Percentiles rank a stretch among this genome's conserved stretches.
Evolutionary conservation across 2,329 filamentous ascomycete species (phyloP).

Genomic region (Verticillium dahliae): DNA sequence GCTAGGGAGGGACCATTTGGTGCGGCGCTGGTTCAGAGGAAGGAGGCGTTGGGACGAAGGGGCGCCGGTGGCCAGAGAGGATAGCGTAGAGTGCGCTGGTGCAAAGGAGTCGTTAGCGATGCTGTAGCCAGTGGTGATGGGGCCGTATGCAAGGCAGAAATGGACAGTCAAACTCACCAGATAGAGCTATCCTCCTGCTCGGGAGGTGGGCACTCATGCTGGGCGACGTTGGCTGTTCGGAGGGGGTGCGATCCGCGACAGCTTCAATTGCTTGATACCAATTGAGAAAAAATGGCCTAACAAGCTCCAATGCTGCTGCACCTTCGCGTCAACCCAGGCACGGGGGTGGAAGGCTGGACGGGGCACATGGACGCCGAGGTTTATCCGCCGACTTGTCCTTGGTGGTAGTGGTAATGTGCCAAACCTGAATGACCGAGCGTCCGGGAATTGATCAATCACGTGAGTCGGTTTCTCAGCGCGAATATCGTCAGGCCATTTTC

Average conservation of each 20-base stretch:
- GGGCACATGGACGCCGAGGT: background rate
- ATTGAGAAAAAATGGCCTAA: background rate
- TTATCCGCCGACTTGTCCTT: background rate
- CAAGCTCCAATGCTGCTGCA: background rate
- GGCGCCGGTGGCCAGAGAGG: background rate
- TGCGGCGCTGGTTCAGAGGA: slow-evolving; percentile 28
- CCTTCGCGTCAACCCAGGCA: background rate
- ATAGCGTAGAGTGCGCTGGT: background rate
- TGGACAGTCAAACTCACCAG: background rate
- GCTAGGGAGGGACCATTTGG: slow-evolving; percentile 33
- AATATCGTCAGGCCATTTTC: slow-evolving; percentile 5
- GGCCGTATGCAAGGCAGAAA: background rate
- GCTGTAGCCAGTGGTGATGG: background rate
- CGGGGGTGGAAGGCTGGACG: background rate
- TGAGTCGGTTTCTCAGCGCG: slow-evolving; percentile 1
- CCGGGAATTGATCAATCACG: background rate
- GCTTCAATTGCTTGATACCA: background rate
- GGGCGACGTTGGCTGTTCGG: background rate
- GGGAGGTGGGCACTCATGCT: background rate
- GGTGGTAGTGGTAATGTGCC: background rate
- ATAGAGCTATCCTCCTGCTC: background rate
- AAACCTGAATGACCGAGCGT: background rate
- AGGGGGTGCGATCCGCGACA: background rate
- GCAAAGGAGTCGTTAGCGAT: background rate
- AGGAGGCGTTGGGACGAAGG: slow-evolving; percentile 10